These are phyloP conservation scores for Lasiosphaeria miniovina DNA, from an alignment of 495 filamentous ascomycete species.

Conservation along the genomic window DNA sequence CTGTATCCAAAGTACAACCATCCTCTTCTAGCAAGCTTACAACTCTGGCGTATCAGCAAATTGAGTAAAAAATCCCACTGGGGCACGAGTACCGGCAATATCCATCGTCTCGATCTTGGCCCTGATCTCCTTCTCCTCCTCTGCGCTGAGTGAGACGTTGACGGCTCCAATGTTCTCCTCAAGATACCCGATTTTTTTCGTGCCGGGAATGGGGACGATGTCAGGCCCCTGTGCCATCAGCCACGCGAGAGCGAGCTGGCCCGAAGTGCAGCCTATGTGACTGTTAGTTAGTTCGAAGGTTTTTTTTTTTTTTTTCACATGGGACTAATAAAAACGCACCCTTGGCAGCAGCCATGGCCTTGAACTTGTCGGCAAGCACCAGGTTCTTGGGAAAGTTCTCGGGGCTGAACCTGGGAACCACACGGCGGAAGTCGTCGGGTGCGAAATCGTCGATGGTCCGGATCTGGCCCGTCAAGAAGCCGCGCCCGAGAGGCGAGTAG, in stretches of 20 bases:
- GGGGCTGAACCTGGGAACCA: constrained; percentile 61
- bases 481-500: constrained; percentile 49
- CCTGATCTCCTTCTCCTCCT: constrained; percentile 48
- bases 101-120: not conserved
- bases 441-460: constrained; percentile 61
- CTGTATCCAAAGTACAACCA: not conserved
- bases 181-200: constrained; percentile 50
- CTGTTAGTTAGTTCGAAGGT: not conserved
- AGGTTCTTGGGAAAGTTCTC: constrained; percentile 72
- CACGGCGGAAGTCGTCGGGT: constrained; percentile 43
- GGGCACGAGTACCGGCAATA: not conserved
- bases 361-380: constrained; percentile 63
- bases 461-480: constrained; percentile 60
- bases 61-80: constrained; percentile 1
- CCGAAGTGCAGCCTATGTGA: constrained; percentile 48
- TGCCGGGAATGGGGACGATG: constrained; percentile 57
- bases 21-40: not conserved
- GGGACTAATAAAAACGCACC: not conserved
- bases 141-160: constrained; percentile 44
- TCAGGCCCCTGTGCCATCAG: constrained; percentile 49
- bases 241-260: constrained; percentile 56
- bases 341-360: constrained; percentile 54
- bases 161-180: constrained; percentile 54
- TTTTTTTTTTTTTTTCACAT: no score
- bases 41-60: not conserved